phyloP scores from a whole-genome alignment of 2,329 filamentous ascomycete genomes.

The Endoconidiophora polonica region DNA sequence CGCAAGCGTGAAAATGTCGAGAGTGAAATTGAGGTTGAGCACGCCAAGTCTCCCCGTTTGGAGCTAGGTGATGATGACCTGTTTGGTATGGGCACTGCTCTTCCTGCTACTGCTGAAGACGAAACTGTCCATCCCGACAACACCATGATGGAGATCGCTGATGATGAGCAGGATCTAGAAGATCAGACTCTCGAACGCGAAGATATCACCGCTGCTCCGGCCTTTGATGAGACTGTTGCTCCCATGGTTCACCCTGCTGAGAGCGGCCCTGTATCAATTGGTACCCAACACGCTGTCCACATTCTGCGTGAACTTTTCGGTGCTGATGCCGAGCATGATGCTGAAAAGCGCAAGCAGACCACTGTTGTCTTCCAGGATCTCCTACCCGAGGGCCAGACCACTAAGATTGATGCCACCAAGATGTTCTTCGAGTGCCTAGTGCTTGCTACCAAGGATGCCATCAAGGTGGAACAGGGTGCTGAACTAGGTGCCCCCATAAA shows the following conservation, averaged over 20 bases:
- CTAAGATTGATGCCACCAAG: constrained; percentile 83
- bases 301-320: constrained; percentile 81
- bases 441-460: constrained; percentile 89
- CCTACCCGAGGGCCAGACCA: constrained; percentile 65
- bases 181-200: constrained; percentile 30
- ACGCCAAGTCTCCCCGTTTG: constrained; percentile 52
- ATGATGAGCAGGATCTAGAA: constrained; percentile 33
- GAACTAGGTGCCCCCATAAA: constrained; percentile 64
- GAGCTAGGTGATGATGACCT: constrained; percentile 53
- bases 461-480: constrained; percentile 81
- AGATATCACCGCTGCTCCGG: constrained; percentile 32
- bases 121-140: constrained; percentile 39
- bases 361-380: constrained; percentile 82
- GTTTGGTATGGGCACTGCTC: constrained; percentile 17
- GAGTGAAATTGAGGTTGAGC: constrained; percentile 57
- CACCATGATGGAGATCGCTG: constrained; percentile 49
- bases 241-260: constrained; percentile 67
- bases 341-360: constrained; percentile 56
- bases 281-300: constrained; percentile 91
- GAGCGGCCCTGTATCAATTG: constrained; percentile 70
- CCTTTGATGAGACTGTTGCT: constrained; percentile 63
- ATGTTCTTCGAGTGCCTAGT: constrained; percentile 99
- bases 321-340: constrained; percentile 47
- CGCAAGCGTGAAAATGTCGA: constrained; percentile 83
- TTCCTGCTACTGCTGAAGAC: constrained; percentile 25